A percentile compares a stretch with the other conserved stretches of the same genome.
phyloP scores from a whole-genome alignment of 768 basidiomycete species.

The Leccinum barrowsii region DNA sequence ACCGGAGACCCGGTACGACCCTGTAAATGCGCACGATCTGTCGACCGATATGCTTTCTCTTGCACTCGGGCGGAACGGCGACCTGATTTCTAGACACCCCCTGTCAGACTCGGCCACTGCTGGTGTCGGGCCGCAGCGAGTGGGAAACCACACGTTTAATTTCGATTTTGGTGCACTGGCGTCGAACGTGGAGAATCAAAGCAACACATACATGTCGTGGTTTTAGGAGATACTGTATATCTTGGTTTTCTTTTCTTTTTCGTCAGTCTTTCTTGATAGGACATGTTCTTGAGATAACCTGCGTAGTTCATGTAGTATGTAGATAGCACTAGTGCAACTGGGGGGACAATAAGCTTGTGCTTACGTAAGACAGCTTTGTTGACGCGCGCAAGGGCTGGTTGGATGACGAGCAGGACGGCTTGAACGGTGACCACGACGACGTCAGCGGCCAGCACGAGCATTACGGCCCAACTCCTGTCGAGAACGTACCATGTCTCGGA shows the following conservation, averaged over 20 bases:
- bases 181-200: constrained; percentile 53
- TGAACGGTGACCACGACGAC: constrained; percentile 22
- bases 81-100: constrained; percentile 18
- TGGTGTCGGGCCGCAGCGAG: constrained; percentile 34
- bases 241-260: constrained; percentile 10
- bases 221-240: constrained; percentile 36
- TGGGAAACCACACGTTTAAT: constrained; percentile 55
- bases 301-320: neutral
- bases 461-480: constrained; percentile 1
- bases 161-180: constrained; percentile 61
- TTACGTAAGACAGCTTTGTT: constrained; percentile 28
- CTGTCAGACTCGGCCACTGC: constrained; percentile 18
- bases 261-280: constrained; percentile 14
- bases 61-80: constrained; percentile 29
- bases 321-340: neutral
- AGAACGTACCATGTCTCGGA: constrained; percentile 59
- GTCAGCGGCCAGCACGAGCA: constrained; percentile 1
- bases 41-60: constrained; percentile 33
- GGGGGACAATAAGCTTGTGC: constrained; percentile 9
- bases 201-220: constrained; percentile 62
- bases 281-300: constrained; percentile 13
- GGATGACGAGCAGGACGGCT: constrained; percentile 12
- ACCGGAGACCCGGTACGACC: constrained; percentile 18
- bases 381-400: constrained; percentile 11
- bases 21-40: constrained; percentile 23